phyloP scores from a whole-genome alignment of 768 basidiomycete genomes.

The Lyophyllum semitale region DNA sequence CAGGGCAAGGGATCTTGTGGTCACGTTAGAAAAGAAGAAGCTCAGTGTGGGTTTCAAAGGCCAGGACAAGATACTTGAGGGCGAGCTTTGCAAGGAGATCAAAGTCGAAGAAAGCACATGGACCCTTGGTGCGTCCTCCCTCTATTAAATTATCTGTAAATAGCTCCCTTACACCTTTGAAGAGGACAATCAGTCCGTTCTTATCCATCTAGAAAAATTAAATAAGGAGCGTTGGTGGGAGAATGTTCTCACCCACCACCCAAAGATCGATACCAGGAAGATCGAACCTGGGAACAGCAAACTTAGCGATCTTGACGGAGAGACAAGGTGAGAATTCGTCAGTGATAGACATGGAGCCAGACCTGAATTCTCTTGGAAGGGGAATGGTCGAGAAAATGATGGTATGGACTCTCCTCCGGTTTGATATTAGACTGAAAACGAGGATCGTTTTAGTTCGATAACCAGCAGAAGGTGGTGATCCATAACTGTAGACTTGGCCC shows the following conservation, averaged over 20 bases:
- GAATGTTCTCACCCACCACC: constrained; percentile 91
- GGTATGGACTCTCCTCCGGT: constrained; percentile 52
- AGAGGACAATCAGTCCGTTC: constrained; percentile 80
- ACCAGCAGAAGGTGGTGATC: constrained; percentile 65
- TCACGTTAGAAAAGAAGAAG: constrained; percentile 80
- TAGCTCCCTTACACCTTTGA: neutral
- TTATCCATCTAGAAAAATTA: constrained; percentile 83
- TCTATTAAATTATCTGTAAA: neutral
- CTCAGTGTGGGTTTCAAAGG: constrained; percentile 86
- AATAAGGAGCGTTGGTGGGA: constrained; percentile 97
- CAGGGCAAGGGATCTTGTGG: constrained; percentile 69
- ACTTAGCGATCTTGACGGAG: constrained; percentile 92
- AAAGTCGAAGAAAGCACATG: constrained; percentile 97
- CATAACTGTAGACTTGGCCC: neutral
- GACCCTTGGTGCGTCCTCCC: constrained; percentile 72
- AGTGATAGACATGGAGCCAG: neutral
- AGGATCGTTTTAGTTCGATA: constrained; percentile 58
- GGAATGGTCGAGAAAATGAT: constrained; percentile 99
- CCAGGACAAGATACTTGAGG: constrained; percentile 81
- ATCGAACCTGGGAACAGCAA: constrained; percentile 96
- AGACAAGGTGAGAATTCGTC: constrained; percentile 71
- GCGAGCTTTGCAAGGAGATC: constrained; percentile 90
- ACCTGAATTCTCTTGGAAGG: constrained; percentile 38
- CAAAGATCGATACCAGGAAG: constrained; percentile 95
- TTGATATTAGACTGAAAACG: constrained; percentile 1